Base-by-base conservation (phyloP, 139 green algal genomes). In the Trebouxia sp. region DNA sequence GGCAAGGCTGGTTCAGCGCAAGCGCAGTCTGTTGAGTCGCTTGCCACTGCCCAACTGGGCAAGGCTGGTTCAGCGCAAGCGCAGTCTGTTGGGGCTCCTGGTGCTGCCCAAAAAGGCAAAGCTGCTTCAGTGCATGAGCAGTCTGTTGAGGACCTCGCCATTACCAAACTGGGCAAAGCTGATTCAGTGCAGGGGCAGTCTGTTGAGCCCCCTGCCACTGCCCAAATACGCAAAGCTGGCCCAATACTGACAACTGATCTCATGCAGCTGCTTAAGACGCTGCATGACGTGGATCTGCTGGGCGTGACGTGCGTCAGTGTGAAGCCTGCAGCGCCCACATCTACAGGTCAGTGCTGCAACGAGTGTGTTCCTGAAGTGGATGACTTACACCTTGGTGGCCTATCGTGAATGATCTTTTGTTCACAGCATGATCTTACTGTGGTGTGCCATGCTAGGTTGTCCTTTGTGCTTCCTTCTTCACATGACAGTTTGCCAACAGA, bases 51-150 rank as follows among this genome's bases (percentile, higher is more conserved):
- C n/a, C n/a, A n/a, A n/a, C n/a, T n/a, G n/a, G n/a, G n/a, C n/a
- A n/a, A n/a, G n/a, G n/a, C n/a, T n/a, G n/a, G n/a, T n/a, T n/a
- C n/a, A n/a, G n/a, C n/a, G n/a, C n/a, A n/a, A n/a, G n/a, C n/a
- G n/a, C n/a, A n/a, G n/a, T n/a, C n/a, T n/a, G n/a, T n/a, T n/a
- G n/a, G n/a, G n/a, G n/a, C n/a, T n/a, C n/a, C n/a, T n/a, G n/a
- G n/a, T n/a, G n/a, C n/a, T n/a, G n/a, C n/a, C n/a, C n/a, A n/a
- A n/a, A n/a, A n/a, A n/a, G n/a, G n/a, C n/a, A n/a, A n/a, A n/a
- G 86, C 26, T 56, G 65, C 8, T 81, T 89, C 35, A 26, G 43
- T 88, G 41, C 83, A 82, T 56, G 65, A 50, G 17, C 70, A 75
- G 17, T 28, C 51, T 28, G 81, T 70, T 2, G 39, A 38, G 10